phyloP scores from a whole-genome alignment of 73 alveolate species.

The Stentor coeruleus region DNA sequence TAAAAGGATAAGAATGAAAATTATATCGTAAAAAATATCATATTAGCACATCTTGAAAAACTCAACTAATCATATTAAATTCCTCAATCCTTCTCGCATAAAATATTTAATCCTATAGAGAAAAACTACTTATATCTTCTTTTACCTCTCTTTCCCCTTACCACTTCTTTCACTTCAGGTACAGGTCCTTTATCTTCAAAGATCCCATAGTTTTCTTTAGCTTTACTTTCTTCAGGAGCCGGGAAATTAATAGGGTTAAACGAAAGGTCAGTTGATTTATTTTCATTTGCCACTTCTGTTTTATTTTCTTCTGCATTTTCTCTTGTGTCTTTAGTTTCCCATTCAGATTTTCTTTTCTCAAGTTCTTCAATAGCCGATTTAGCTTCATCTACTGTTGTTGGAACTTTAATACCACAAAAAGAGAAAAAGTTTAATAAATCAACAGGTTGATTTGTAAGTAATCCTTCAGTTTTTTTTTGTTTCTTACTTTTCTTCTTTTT shows the following conservation, averaged over 20 bases:
- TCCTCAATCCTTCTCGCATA: too few relatives aligned
- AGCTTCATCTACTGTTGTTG: neutral
- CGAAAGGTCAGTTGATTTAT: neutral
- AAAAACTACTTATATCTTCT: too few relatives aligned
- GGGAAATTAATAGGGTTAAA: conserved; percentile 7
- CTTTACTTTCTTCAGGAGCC: neutral
- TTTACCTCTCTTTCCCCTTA: conserved; percentile 10
- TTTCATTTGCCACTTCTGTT: neutral
- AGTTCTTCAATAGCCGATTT: neutral
- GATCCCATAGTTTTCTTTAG: neutral
- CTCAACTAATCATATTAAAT: too few relatives aligned
- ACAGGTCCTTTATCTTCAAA: conserved; percentile 14
- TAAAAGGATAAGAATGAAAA: too few relatives aligned
- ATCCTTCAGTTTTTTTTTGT: neutral
- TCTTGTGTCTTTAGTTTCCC: neutral
- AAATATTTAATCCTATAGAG: too few relatives aligned
- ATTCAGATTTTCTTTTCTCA: neutral
- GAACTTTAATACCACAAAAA: conserved; percentile 6
- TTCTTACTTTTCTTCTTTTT: neutral
- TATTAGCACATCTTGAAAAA: too few relatives aligned
- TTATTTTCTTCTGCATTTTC: neutral
- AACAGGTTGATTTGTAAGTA: neutral
- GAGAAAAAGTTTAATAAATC: conserved; percentile 2
- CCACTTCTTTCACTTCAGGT: conserved; percentile 1
- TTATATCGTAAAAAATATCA: too few relatives aligned